Evolutionary conservation across 2,329 filamentous ascomycete species (phyloP), one percentile per base, ranked within the genome.

Genomic region (Aspergillus sclerotialis): DNA sequence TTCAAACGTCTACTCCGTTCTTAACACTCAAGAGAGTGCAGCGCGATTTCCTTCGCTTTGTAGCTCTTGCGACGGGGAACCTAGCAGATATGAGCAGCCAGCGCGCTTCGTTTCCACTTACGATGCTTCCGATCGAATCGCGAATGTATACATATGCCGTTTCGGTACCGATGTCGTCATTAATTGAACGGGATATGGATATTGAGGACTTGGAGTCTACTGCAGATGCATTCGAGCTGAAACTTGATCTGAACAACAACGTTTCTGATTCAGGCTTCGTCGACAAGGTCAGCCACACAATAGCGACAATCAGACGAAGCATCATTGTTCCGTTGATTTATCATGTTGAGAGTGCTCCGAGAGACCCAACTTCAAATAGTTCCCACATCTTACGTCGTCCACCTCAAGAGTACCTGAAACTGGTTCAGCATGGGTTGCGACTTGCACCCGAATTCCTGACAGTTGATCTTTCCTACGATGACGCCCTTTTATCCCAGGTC

Each of bases 21-120:
- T 58, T 85, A 11, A 80, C 79, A 0, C 58, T 85, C 5, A 85
- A 85, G 50, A 68, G 77, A 30, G 73, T 78, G 3, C 80, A 85
- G 53, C 67, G 77, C 30, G 80, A 84, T 39, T 84, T 85, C 39
- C 64, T 84, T 25, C 80, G 79, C 35, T 82, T 85, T 36, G 61
- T 85, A 7, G 76, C 76, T 1, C 67, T 80, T 15, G 68, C 81
- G 16, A 73, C 76, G 4, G 64, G 53, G 3, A 49, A 57, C 34
- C 32, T 42, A 11, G 46, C 43, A 3, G 52, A 59, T 30, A 36
- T 59, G 27, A 54, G 45, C 29, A 54, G 52, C 7, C 54, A 58
- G 14, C 54, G 58, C 30, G 50, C 54, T 7, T 55, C 78, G 1
- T 83, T 82, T 44, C 80, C 80, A 0, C 60, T 84, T 1, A 77